These are phyloP conservation scores for Fraxinus velutina DNA, from an alignment of 305 asterid species.

Conservation along the genomic window DNA sequence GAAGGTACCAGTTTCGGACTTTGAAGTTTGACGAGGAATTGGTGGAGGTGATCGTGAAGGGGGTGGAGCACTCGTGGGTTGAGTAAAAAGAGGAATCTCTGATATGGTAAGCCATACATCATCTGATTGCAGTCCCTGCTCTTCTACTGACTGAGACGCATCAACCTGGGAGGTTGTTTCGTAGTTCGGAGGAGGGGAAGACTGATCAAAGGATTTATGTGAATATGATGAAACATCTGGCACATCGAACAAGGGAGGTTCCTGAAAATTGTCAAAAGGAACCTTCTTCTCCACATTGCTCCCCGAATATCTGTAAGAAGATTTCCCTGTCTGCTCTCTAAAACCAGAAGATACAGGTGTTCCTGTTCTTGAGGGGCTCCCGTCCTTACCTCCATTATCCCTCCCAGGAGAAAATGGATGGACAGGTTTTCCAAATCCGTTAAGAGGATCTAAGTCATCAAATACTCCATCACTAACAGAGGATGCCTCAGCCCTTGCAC, in stretches of 20 bases:
- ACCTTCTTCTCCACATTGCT: constrained; percentile 47
- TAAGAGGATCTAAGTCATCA: constrained; percentile 76
- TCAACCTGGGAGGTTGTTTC: constrained; percentile 49
- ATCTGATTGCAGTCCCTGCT: constrained; percentile 49
- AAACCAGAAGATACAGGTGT: constrained; percentile 41
- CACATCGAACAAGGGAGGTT: constrained; percentile 64
- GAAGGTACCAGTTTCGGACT: constrained; percentile 43
- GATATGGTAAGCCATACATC: constrained; percentile 84
- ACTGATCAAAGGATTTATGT: constrained; percentile 48
- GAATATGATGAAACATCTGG: constrained; percentile 56
- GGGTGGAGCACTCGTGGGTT: constrained; percentile 85
- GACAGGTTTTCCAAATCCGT: constrained; percentile 46
- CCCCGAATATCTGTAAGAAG: constrained; percentile 52
- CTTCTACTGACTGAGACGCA: constrained; percentile 52
- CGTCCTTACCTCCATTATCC: constrained; percentile 49
- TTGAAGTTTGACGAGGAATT: constrained; percentile 58
- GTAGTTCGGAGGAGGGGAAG: constrained; percentile 48
- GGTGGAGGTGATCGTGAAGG: constrained; percentile 97
- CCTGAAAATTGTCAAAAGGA: constrained; percentile 52
- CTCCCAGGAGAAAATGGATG: constrained; percentile 55
- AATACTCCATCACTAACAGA: constrained; percentile 53
- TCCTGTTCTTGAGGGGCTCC: constrained; percentile 48
- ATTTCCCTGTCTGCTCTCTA: constrained; percentile 45
- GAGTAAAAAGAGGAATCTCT: constrained; percentile 91
- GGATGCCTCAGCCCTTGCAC: constrained; percentile 48